Evolutionary conservation across 495 filamentous ascomycete genomes (phyloP), one percentile per base, ranked within the genome.

Genomic region (Umbilicaria muhlenbergii): DNA sequence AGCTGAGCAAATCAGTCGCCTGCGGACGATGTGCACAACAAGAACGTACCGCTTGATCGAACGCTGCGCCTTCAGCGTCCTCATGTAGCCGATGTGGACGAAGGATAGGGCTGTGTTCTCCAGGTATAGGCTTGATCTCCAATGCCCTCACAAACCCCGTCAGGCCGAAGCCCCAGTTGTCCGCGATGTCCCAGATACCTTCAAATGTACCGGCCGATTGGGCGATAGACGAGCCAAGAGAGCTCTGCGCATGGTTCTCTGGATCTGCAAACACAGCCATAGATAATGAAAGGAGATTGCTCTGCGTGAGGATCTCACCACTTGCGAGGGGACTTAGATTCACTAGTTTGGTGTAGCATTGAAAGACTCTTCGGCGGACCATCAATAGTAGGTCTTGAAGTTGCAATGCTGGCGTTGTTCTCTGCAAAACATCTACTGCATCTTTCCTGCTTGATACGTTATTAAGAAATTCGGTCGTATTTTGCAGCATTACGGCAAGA

Each of bases 81-180:
- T 74, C 64, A 1, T 73, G 76, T 32, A 76, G 73, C 69, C 78
- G 78, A 33, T 78, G 61, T 32, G 70, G 62, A 18, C 73, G 65
- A 32, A 62, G 52, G 7, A 75, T 61, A 43, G 64, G 73, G 7
- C 74, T 69, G 35, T 83, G 75, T 49, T 86, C 78, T 34, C 83
- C 81, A 18, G 80, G 74, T 44, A 92, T 68, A 6, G 70, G 69
- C 49, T 73, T 74, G 21, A 83, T 64, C 43, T 81, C 74, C 57
- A 91, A 85, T 2, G 86, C 83, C 19, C 77, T 67, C 5, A 93
- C 75, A 31, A 94, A 67, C 15, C 89, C 83, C 12, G 84, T 91
- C 14, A 96, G 77, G 1, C 91, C 91, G 62, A 92, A 96, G 1
- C 86, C 91, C 48, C 78, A 85, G 57, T 95, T 96, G 56, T 99